Evolutionary conservation across 352 stramenopile species (phyloP).

Genomic region (Elongisporangium senticosum): DNA sequence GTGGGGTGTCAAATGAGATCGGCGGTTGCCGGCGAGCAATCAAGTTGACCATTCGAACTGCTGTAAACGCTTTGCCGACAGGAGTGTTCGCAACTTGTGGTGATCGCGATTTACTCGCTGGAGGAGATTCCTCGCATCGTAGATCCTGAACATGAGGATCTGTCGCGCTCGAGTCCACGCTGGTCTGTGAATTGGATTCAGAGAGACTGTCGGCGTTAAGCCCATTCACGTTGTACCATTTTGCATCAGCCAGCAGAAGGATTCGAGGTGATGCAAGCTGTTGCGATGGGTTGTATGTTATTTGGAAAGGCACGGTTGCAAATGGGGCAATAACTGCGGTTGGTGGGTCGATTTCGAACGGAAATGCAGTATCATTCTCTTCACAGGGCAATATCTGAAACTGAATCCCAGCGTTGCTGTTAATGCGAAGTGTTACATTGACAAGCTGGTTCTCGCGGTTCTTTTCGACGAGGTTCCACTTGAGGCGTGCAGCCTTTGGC

Average conservation of each 20-base stretch:
- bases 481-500: slow-evolving; percentile 43
- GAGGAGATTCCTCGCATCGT: slow-evolving; percentile 6
- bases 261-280: slow-evolving; percentile 16
- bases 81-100: slow-evolving; percentile 3
- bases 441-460: slow-evolving; percentile 51
- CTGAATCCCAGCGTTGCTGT: slow-evolving; percentile 35
- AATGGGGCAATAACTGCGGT: slow-evolving; percentile 21
- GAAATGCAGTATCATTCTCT: slow-evolving; percentile 15
- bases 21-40: slow-evolving; percentile 21
- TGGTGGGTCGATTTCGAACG: slow-evolving; percentile 27
- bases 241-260: slow-evolving; percentile 56
- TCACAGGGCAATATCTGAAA: slow-evolving; percentile 34
- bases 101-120: slow-evolving; percentile 1
- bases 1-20: slow-evolving; percentile 1
- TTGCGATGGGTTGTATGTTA: slow-evolving; percentile 39
- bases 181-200: neutral
- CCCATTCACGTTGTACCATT: slow-evolving; percentile 39
- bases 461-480: slow-evolving; percentile 52
- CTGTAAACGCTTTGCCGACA: slow-evolving; percentile 62
- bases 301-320: slow-evolving; percentile 32
- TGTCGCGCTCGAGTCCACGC: neutral
- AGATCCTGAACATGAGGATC: neutral
- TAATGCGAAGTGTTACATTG: slow-evolving; percentile 44
- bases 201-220: neutral
- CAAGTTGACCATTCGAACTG: slow-evolving; percentile 61